phyloP scores from a whole-genome alignment of 1,139 yeast genomes.

The Sugiyamaella neomexicana region DNA sequence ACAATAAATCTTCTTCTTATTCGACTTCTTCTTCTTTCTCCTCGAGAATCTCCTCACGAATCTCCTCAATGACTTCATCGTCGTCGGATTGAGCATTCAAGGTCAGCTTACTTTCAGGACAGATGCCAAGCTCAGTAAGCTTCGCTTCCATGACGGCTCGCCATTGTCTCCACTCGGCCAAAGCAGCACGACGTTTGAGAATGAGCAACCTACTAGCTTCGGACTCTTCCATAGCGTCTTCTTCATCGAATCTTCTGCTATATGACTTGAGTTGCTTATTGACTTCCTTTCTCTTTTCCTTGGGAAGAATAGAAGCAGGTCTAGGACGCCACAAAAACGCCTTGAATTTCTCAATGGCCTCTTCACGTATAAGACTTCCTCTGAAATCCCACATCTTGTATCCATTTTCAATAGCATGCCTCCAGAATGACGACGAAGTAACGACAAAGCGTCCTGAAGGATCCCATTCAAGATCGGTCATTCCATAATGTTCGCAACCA shows the following conservation, averaged over 20 bases:
- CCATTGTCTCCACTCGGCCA: conserved; percentile 86
- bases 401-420: conserved; percentile 85
- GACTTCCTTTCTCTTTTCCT: conserved; percentile 83
- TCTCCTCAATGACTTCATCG: conserved; percentile 74
- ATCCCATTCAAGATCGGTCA: conserved; percentile 91
- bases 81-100: conserved; percentile 39
- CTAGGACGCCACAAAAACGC: conserved; percentile 97
- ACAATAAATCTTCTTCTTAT: background rate
- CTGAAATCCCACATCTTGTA: conserved; percentile 83
- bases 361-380: conserved; percentile 75
- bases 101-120: conserved; percentile 34
- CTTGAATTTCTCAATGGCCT: conserved; percentile 76
- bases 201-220: conserved; percentile 90
- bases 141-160: conserved; percentile 57
- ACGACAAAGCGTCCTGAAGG: conserved; percentile 91
- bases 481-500: conserved; percentile 67
- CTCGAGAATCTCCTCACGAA: conserved; percentile 74
- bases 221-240: conserved; percentile 95
- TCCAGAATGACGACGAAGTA: conserved; percentile 86
- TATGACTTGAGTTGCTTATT: conserved; percentile 87
- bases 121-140: conserved; percentile 49
- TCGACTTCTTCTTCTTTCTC: conserved; percentile 34
- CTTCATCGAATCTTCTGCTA: conserved; percentile 90
- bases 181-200: conserved; percentile 75
- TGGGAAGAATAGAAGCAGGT: conserved; percentile 73